Percentiles rank a stretch among this genome's conserved stretches.
Evolutionary conservation across 2,329 filamentous ascomycete species (phyloP).

Genomic region (Penicillium brasilianum): DNA sequence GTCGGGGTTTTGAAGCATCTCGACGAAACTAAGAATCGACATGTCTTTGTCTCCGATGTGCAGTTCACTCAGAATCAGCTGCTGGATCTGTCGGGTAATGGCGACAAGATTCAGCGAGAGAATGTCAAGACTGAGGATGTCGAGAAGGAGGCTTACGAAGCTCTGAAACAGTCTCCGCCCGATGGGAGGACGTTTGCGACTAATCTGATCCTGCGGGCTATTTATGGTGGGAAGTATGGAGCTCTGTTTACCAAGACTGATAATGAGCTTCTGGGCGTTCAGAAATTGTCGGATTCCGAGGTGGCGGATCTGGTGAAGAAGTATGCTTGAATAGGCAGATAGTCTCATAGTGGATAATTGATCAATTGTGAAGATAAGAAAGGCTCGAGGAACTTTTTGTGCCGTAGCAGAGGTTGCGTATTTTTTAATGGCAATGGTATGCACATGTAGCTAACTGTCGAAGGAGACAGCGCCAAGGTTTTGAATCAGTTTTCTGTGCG

Average conservation of each 20-base stretch:
- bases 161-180: constrained; percentile 38
- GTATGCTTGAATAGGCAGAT: constrained; percentile 1
- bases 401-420: not conserved
- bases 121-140: constrained; percentile 35
- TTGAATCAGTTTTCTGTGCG: too few species aligned
- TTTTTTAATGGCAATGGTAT: not conserved
- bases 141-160: constrained; percentile 35
- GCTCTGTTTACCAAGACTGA: constrained; percentile 38
- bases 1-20: constrained; percentile 56
- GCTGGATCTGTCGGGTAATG: constrained; percentile 33
- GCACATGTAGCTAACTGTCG: not conserved
- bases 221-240: constrained; percentile 44
- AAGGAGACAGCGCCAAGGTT: too few species aligned
- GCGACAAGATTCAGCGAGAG: constrained; percentile 31
- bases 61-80: constrained; percentile 53
- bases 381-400: not conserved
- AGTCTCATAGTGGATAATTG: not conserved
- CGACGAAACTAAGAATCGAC: constrained; percentile 59
- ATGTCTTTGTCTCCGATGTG: constrained; percentile 54
- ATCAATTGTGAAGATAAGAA: not conserved
- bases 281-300: constrained; percentile 40
- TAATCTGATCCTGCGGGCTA: constrained; percentile 36
- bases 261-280: constrained; percentile 48
- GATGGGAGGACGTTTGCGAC: constrained; percentile 27
- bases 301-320: constrained; percentile 25